These are phyloP conservation scores for Ilex asprella DNA, from an alignment of 257 asterid species.

Conservation along the genomic window DNA sequence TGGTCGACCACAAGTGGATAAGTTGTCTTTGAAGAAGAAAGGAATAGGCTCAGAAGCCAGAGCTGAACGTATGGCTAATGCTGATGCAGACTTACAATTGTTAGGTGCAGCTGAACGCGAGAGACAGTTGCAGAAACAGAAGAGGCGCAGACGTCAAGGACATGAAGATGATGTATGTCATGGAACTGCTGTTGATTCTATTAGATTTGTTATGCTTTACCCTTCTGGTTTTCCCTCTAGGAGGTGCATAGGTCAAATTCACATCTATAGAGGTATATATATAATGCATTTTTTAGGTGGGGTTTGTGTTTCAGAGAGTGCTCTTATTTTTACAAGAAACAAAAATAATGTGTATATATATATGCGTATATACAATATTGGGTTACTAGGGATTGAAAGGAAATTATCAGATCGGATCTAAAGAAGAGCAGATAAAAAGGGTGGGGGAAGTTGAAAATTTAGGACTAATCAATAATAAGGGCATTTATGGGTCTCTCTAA, in stretches of 20 bases:
- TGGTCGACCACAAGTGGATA: conserved; percentile 62
- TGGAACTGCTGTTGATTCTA: not conserved
- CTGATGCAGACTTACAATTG: conserved; percentile 87
- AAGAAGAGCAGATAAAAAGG: not conserved
- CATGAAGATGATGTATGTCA: conserved; percentile 81
- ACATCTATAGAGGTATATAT: too few relatives aligned
- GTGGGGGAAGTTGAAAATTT: not conserved
- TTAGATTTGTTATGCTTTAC: not conserved
- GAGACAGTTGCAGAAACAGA: conserved; percentile 75
- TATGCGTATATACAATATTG: too few relatives aligned
- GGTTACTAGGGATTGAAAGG: not conserved
- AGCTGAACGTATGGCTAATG: conserved; percentile 76
- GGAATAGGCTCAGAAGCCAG: conserved; percentile 92
- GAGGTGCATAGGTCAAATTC: too few relatives aligned
- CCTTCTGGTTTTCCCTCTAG: not conserved
- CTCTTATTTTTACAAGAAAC: too few relatives aligned
- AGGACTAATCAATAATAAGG: not conserved
- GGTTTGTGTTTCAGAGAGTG: too few relatives aligned
- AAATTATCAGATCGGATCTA: not conserved
- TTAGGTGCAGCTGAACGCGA: conserved; percentile 78
- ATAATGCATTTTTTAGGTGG: too few relatives aligned
- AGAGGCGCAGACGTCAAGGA: conserved; percentile 85
- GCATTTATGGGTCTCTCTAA: too few relatives aligned
- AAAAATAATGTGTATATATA: too few relatives aligned
- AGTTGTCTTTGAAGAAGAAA: conserved; percentile 66